Evolutionary conservation across 495 filamentous ascomycete species (phyloP).

Genomic region (Penicillium subrubescens): DNA sequence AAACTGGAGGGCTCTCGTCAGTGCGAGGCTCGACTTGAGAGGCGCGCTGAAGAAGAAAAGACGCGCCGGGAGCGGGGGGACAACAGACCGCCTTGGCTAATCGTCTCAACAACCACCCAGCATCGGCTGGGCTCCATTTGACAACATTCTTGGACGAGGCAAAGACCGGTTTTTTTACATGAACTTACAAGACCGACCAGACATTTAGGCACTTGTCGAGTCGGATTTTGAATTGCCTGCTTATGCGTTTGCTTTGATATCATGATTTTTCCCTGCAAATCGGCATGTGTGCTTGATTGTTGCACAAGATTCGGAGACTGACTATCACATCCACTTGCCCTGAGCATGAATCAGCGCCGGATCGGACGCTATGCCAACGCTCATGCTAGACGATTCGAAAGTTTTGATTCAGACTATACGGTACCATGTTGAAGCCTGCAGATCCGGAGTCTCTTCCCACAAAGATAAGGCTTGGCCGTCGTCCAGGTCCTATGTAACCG

Average conservation of each 20-base stretch:
- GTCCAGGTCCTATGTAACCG: neutral
- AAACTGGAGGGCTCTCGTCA: slow-evolving; percentile 10
- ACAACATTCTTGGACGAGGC: neutral
- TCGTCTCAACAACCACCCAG: neutral
- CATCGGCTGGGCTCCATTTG: neutral
- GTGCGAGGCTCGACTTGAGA: slow-evolving; percentile 12
- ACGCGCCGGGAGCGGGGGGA: slow-evolving; percentile 18
- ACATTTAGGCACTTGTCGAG: neutral
- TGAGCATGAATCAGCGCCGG: neutral
- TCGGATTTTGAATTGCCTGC: neutral
- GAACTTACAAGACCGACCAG: neutral
- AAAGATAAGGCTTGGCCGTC: neutral
- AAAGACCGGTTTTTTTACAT: neutral
- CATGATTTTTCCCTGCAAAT: neutral
- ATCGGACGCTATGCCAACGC: neutral
- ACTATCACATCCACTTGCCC: slow-evolving; percentile 2
- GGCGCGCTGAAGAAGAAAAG: slow-evolving; percentile 27
- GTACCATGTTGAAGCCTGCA: slow-evolving; percentile 4
- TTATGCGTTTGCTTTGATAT: neutral
- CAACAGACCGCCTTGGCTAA: slow-evolving; percentile 25
- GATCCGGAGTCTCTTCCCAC: slow-evolving; percentile 3
- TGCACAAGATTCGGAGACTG: slow-evolving; percentile 4
- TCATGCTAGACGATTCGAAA: neutral
- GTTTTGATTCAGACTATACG: neutral
- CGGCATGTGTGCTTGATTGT: slow-evolving; percentile 6